Evolutionary conservation across 495 filamentous ascomycete genomes (phyloP).

Genomic region (Xylaria cubensis): DNA sequence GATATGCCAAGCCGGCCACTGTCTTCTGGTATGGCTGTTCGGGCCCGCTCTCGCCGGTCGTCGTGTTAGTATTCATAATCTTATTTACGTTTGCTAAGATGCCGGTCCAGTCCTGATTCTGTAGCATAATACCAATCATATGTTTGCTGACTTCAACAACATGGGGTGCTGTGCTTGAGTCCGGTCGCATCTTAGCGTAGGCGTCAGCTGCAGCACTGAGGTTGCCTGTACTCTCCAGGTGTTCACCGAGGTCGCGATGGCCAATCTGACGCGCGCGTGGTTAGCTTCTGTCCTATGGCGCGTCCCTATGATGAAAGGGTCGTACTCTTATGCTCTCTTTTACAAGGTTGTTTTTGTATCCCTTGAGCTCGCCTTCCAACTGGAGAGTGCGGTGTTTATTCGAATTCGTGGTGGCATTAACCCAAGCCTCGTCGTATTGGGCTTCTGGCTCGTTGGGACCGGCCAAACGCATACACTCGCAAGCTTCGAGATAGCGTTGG

Average conservation of each 20-base stretch:
- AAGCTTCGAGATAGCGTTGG: slow-evolving; percentile 70
- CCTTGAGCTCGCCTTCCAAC: slow-evolving; percentile 81
- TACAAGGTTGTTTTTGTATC: slow-evolving; percentile 96
- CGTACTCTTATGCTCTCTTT: slow-evolving; percentile 95
- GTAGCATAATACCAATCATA: slow-evolving; percentile 50
- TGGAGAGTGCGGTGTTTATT: slow-evolving; percentile 72
- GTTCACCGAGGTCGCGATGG: slow-evolving; percentile 56
- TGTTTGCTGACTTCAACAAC: slow-evolving; percentile 53
- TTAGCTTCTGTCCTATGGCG: not conserved
- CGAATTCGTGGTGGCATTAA: slow-evolving; percentile 63
- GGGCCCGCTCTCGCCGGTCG: slow-evolving; percentile 64
- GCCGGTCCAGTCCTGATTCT: slow-evolving; percentile 53
- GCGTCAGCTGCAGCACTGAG: slow-evolving; percentile 48
- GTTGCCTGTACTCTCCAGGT: slow-evolving; percentile 52
- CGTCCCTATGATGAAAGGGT: not conserved
- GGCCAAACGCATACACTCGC: slow-evolving; percentile 66
- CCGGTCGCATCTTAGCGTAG: slow-evolving; percentile 54
- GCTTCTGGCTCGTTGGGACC: slow-evolving; percentile 73
- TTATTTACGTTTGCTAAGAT: slow-evolving; percentile 73
- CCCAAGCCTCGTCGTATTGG: slow-evolving; percentile 71
- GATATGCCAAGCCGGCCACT: slow-evolving; percentile 71
- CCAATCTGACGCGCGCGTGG: slow-evolving; percentile 47
- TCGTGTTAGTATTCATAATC: slow-evolving; percentile 57
- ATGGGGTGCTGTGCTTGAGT: slow-evolving; percentile 53
- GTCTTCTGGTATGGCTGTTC: slow-evolving; percentile 70